Evolutionary conservation across 2,329 filamentous ascomycete species (phyloP).

Genomic region (Fusarium albosuccineum): DNA sequence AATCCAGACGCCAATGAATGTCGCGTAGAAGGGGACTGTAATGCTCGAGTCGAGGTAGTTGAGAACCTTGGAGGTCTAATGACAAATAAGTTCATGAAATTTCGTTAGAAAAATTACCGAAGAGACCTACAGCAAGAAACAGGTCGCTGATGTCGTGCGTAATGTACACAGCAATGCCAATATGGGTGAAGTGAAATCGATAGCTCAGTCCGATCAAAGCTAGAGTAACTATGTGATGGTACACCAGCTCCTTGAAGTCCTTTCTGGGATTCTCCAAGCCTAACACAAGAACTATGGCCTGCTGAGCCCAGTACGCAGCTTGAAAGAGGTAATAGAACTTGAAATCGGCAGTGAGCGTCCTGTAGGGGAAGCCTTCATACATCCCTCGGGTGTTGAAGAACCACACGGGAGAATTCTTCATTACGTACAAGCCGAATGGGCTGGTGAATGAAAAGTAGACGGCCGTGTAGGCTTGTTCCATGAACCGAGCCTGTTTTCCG

Average conservation of each 20-base stretch:
- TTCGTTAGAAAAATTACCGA: too few species aligned
- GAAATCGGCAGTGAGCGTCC: constrained; percentile 80
- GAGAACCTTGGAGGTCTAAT: constrained; percentile 86
- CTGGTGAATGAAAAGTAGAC: constrained; percentile 87
- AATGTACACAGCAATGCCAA: constrained; percentile 91
- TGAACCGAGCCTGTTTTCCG: constrained; percentile 87
- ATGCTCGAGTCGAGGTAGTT: constrained; percentile 87
- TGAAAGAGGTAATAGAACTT: constrained; percentile 97
- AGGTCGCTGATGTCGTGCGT: constrained; percentile 95
- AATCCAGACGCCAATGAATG: constrained; percentile 86
- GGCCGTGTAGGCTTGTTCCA: constrained; percentile 95
- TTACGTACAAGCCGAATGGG: constrained; percentile 87
- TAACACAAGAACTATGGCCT: constrained; percentile 85
- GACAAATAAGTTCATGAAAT: too few species aligned
- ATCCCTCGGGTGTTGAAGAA: constrained; percentile 92
- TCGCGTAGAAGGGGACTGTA: constrained; percentile 83
- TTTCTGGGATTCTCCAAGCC: constrained; percentile 92
- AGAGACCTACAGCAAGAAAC: constrained; percentile 70
- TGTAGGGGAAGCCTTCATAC: constrained; percentile 89
- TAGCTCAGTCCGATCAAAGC: constrained; percentile 87
- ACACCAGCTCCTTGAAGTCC: constrained; percentile 91
- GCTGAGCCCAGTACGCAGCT: constrained; percentile 93
- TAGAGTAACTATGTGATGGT: constrained; percentile 90
- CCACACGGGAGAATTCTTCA: constrained; percentile 88
- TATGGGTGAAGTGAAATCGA: constrained; percentile 95